Base-by-base conservation (phyloP, 176 grass and related monocot genomes). In the Zizania latifolia region DNA sequence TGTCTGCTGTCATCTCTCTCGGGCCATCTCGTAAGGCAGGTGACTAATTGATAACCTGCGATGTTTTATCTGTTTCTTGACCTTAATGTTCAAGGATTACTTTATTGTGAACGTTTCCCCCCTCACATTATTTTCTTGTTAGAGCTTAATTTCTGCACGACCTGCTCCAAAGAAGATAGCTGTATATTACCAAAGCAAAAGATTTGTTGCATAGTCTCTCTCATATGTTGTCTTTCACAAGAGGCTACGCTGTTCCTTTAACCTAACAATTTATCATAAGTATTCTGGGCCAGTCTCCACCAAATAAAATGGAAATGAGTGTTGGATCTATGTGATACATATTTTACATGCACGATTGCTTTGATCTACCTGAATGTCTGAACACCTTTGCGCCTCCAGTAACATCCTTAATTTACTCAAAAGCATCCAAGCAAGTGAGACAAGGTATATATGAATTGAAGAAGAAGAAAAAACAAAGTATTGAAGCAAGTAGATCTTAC, bases 301-400 rank as follows among this genome's bases (percentile, higher is more conserved):
- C 37, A 46, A 28, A 81, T 53, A 41, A 46, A 30, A 43, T 58
- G 50, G 65, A 66, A 75, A 16, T 3, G 31, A 82, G 71, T 67
- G 36, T 14, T 67, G 26, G 21, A 44, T 57, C 30, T 19, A 28
- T 58, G 35, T 27, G 13, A 24, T 48, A 61, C 10, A 27, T 11
- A 65, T 55, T 65, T 68, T 65, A 26, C 79, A 34, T 74, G 59
- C 7, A 32, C 4, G 5, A 21, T 22, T 19, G 31, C 26, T 66
- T 66, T 48, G 48, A 82, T 75, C 80, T 65, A 75, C 24, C 19
- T 51, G 16, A 21, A 51, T 51, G 66, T 17, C 19, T 51, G 16
- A 21, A 51, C 21, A 21, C 17, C 46, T 51, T 48, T 58, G 29
- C 12, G 16, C 2, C 12, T 54, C 17, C 32, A 55, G 5, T 62